Evolutionary conservation across 164 flowering plant genomes (phyloP), one percentile per base, ranked within the genome.

Genomic region (Nymphaea thermarum): DNA sequence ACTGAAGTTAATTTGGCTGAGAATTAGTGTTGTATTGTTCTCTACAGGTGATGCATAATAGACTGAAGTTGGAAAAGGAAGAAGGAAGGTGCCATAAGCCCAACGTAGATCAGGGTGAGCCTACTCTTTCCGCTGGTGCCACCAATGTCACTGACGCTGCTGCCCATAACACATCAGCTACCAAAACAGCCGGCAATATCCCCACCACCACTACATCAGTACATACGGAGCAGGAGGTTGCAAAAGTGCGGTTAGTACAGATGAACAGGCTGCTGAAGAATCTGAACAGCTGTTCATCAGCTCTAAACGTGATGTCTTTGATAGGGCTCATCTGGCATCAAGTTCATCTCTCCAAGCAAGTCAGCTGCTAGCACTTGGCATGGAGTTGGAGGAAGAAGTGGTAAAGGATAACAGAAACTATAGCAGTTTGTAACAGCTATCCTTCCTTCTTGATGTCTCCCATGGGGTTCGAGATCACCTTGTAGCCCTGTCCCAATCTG

Each of bases 31-130:
- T 25, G 36, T 25, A 25, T 25, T 25, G 36, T 25, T 25, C 1
- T 25, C 36, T 25, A 25, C 69, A 88, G 97, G 91, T 80, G 17
- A 87, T 92, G 94, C 80, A 83, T 68, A 87, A 88, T 67, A 87
- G 80, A 68, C 71, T 88, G 82, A 89, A 84, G 71, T 3, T 83
- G 71, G 98, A 90, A 80, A 89, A 87, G 74, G 98, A 91, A 77
- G 96, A 86, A 77, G 88, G 92, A 5, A 81, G 82, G 70, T 89
- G 84, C 11, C 76, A 71, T 44, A 84, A 74, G 3, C 44, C 64
- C 4, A 65, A 71, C 68, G 43, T 65, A 64, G 57, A 16, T 60
- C 59, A 15, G 4, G 67, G 47, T 43, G 36, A 59, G 15, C 43
- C 53, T 3, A 18, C 65, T 4, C 43, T 25, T 15, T 17, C 64